Evolutionary conservation across 768 basidiomycete genomes (phyloP), one percentile per base, ranked within the genome.

Genomic region (Leccinum variicolor): DNA sequence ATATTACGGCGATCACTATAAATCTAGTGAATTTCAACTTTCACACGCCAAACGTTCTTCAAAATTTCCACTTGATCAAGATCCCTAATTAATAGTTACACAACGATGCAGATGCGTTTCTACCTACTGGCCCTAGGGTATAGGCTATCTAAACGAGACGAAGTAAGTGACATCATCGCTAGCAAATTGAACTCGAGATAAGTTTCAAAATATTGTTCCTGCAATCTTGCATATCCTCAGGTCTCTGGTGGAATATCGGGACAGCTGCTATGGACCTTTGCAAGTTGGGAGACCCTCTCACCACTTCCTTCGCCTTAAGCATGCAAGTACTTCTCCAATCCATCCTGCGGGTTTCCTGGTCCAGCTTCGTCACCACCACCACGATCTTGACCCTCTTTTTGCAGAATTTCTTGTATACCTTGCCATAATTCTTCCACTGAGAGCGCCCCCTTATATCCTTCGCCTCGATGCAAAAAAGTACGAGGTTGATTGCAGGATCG

Each of bases 321-420:
- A 50, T 49, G 34, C 58, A 60, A 1, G 26, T 49, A 9, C 1
- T 17, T 34, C 3, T 54, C 62, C 58, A 64, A 7, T 48, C 29
- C 13, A 34, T 53, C 4, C 25, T 26, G 43, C 36, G 14, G n/a
- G 28, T 59, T 26, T 31, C 6, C 53, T 0, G 2, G 49, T 54
- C 55, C 58, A 60, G 47, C 43, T 43, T 54, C 26, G 60, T 64
- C 14, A 65, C 64, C 21, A 62, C 54, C 46, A 65, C 60, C 15
- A 39, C 64, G 10, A 65, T 34, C 33, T 50, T 63, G 53, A 48
- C 21, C 10, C 23, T 56, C n/a, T 33, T 53, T 33, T 34, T 59
- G 49, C 60, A 57, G 29, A 62, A 65, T 31, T 59, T 57, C 28
- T n/a, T 39, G 29, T 36, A 54, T 50, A 66, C 55, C 21, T 55